Conservation (phyloP, 768 basidiomycete species). For the Dacryopinax spathularia region DNA sequence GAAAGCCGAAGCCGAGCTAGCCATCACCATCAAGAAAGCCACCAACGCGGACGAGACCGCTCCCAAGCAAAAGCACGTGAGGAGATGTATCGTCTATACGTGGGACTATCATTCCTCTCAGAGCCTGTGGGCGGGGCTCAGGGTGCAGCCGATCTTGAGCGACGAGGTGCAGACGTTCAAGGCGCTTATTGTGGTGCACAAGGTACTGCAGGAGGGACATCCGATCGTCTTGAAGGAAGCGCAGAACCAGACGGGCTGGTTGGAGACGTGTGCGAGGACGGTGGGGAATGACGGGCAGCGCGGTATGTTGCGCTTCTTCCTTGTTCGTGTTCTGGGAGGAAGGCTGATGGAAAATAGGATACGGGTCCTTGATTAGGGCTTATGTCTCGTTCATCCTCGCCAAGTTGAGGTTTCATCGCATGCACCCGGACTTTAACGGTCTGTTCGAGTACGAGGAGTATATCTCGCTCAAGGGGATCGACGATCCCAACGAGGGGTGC, state of each 20-base stretch:
- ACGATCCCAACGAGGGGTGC: conserved; percentile 98
- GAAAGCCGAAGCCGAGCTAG: conserved; percentile 88
- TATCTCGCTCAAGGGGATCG: conserved; percentile 88
- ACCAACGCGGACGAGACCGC: conserved; percentile 89
- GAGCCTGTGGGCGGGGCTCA: conserved; percentile 93
- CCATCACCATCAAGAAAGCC: conserved; percentile 95
- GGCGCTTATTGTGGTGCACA: conserved; percentile 92
- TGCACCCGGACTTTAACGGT: conserved; percentile 95
- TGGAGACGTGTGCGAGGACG: conserved; percentile 91
- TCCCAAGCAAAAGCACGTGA: conserved; percentile 98
- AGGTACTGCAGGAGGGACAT: conserved; percentile 95
- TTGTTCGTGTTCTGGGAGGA: background rate
- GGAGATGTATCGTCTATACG: conserved; percentile 96
- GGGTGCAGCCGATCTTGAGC: conserved; percentile 90
- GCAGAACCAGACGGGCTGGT: conserved; percentile 91
- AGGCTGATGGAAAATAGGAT: conserved; percentile 40
- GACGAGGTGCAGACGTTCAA: conserved; percentile 99
- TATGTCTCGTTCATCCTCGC: conserved; percentile 93
- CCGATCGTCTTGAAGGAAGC: conserved; percentile 92
- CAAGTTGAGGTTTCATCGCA: conserved; percentile 88
- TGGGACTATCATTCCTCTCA: conserved; percentile 98
- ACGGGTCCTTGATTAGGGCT: conserved; percentile 81
- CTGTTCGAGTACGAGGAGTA: conserved; percentile 99
- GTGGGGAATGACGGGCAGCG: conserved; percentile 62
- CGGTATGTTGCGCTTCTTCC: conserved; percentile 38